These are phyloP conservation scores for Taiozyma sp. DNA, from an alignment of 1,139 yeast genomes.

Conservation along the genomic window DNA sequence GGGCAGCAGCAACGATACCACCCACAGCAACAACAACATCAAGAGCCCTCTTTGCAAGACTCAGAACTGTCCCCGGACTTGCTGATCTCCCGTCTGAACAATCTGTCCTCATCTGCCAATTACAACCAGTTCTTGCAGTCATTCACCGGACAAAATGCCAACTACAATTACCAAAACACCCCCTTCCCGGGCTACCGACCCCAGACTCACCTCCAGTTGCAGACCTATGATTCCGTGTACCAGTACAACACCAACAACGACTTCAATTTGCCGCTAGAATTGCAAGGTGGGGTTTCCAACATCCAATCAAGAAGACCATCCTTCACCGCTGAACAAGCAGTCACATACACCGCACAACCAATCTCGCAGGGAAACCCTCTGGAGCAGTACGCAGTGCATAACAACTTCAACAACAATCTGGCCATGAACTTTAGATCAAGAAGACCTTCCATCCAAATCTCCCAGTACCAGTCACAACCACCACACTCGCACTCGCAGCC, in stretches of 20 bases:
- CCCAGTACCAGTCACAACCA: slow-evolving; percentile 5
- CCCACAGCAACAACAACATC: not conserved
- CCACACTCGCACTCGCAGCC: slow-evolving; percentile 3
- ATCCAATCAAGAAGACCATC: slow-evolving; percentile 62
- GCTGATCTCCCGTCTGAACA: slow-evolving; percentile 16
- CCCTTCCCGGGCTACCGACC: not conserved
- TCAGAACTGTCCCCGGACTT: slow-evolving; percentile 10
- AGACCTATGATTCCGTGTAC: slow-evolving; percentile 3
- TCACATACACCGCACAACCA: slow-evolving; percentile 8
- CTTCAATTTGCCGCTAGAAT: slow-evolving; percentile 51
- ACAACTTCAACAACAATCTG: slow-evolving; percentile 7
- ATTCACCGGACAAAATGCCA: slow-evolving; percentile 1
- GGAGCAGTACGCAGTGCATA: slow-evolving; percentile 6
- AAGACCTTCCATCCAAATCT: slow-evolving; percentile 22
- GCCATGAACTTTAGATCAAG: slow-evolving; percentile 20
- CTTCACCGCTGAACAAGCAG: slow-evolving; percentile 49
- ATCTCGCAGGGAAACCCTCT: slow-evolving; percentile 3
- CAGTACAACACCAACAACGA: slow-evolving; percentile 5
- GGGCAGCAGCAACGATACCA: slow-evolving; percentile 7
- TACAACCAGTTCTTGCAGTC: slow-evolving; percentile 9
- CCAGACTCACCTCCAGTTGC: not conserved
- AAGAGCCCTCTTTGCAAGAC: not conserved
- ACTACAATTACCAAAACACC: slow-evolving; percentile 2
- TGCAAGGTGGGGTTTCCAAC: slow-evolving; percentile 61
- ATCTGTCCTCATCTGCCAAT: slow-evolving; percentile 9